Conservation (phyloP, 805 yeast species). For the Spathaspora arborariae region DNA sequence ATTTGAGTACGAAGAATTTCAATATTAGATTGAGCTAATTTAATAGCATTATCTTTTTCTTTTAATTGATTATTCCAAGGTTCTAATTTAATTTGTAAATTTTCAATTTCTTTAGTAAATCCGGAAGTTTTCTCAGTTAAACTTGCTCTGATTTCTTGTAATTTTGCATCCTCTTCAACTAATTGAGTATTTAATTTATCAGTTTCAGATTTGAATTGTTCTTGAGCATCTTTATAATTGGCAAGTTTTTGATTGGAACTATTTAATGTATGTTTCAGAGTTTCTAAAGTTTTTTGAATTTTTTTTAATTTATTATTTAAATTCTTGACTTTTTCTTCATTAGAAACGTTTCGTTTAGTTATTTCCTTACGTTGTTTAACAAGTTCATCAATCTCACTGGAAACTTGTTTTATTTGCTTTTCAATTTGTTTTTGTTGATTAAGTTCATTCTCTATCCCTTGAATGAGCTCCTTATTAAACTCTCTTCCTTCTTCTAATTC, state of each 20-base stretch:
- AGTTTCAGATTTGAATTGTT: conserved; percentile 42
- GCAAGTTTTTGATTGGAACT: conserved; percentile 46
- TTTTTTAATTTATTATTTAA: conserved; percentile 55
- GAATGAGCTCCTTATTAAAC: conserved; percentile 22
- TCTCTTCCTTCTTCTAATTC: conserved; percentile 28
- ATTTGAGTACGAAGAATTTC: conserved; percentile 51
- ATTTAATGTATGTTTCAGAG: conserved; percentile 42
- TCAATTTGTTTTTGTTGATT: conserved; percentile 21
- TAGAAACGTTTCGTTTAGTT: conserved; percentile 55
- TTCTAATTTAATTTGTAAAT: conserved; percentile 60
- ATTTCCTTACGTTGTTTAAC: conserved; percentile 29
- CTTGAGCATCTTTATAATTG: conserved; percentile 42
- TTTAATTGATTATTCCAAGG: conserved; percentile 79
- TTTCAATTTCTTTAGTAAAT: conserved; percentile 61
- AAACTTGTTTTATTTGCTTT: conserved; percentile 11
- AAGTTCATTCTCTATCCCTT: conserved; percentile 25
- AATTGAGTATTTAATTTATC: conserved; percentile 42
- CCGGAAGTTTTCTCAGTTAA: conserved; percentile 72
- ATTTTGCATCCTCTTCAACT: conserved; percentile 47
- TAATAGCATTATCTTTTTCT: conserved; percentile 58
- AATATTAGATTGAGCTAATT: conserved; percentile 63
- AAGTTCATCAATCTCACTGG: conserved; percentile 13
- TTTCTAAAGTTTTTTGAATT: conserved; percentile 48
- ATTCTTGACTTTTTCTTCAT: conserved; percentile 76
- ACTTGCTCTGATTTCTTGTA: conserved; percentile 61